These are phyloP conservation scores for Pelargonium citronellum DNA, from an alignment of 441 rosid species.

Conservation along the genomic window DNA sequence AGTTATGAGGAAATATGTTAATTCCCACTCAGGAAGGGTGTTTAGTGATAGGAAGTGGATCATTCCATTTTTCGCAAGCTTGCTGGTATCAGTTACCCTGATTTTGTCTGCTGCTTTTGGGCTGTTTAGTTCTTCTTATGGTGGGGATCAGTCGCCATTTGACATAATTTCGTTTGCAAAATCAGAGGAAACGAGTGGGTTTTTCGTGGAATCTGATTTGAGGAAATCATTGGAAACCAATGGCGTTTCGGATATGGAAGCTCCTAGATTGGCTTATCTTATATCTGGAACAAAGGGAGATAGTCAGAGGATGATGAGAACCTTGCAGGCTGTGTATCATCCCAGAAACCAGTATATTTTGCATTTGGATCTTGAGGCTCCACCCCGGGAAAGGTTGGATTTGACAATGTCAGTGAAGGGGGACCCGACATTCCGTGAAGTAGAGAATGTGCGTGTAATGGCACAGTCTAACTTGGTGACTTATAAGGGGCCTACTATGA, in stretches of 20 bases:
- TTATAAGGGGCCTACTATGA: conserved; percentile 91
- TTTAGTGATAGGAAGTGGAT: conserved; percentile 82
- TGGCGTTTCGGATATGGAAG: conserved; percentile 29
- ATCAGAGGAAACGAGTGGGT: conserved; percentile 49
- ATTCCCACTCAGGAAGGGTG: conserved; percentile 56
- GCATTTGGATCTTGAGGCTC: conserved; percentile 94
- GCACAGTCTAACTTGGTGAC: conserved; percentile 86
- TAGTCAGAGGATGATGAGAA: conserved; percentile 84
- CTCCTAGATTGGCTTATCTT: conserved; percentile 83
- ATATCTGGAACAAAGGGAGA: conserved; percentile 95
- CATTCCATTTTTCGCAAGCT: conserved; percentile 69
- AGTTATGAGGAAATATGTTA: conserved; percentile 48
- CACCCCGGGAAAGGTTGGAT: conserved; percentile 79
- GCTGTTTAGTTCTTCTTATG: conserved; percentile 35
- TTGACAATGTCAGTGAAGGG: conserved; percentile 58
- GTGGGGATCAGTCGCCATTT: conserved; percentile 47
- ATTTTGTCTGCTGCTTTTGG: conserved; percentile 42
- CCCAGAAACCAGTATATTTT: conserved; percentile 92
- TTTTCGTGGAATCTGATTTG: conserved; percentile 67
- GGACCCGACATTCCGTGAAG: conserved; percentile 58
- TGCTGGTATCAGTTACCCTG: conserved; percentile 63
- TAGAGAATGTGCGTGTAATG: conserved; percentile 90
- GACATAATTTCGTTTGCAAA: conserved; percentile 38
- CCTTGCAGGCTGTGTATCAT: conserved; percentile 92
- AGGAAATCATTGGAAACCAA: conserved; percentile 32